A percentile compares a stretch with the other conserved stretches of the same genome.
Evolutionary conservation across 2,329 filamentous ascomycete species (phyloP).

Genomic region (Apiospora hydei): DNA sequence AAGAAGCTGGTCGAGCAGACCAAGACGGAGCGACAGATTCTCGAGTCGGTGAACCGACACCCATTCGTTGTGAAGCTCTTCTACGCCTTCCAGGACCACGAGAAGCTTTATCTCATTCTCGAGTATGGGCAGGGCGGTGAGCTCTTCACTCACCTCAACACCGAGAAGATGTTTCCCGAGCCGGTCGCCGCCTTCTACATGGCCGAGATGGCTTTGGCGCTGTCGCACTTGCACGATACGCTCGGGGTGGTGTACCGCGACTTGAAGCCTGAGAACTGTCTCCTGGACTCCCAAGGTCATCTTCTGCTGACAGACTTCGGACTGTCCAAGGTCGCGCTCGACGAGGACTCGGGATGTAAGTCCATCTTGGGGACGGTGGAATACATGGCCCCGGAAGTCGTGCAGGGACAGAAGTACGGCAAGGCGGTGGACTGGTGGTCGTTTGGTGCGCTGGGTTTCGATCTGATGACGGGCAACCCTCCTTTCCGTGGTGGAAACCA

Average conservation of each 20-base stretch:
- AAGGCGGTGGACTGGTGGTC: slow-evolving; percentile 99
- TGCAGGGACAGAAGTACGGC: slow-evolving; percentile 87
- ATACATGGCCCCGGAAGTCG: slow-evolving; percentile 98
- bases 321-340: slow-evolving; percentile 89
- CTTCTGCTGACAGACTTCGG: slow-evolving; percentile 96
- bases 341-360: slow-evolving; percentile 74
- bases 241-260: slow-evolving; percentile 96
- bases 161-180: slow-evolving; percentile 95
- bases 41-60: slow-evolving; percentile 95
- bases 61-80: slow-evolving; percentile 98
- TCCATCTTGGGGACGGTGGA: slow-evolving; percentile 94
- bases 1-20: slow-evolving; percentile 97
- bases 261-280: slow-evolving; percentile 96
- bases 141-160: slow-evolving; percentile 91
- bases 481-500: slow-evolving; percentile 92
- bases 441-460: slow-evolving; percentile 88
- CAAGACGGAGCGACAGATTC: slow-evolving; percentile 92
- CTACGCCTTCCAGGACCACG: slow-evolving; percentile 97
- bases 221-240: slow-evolving; percentile 90
- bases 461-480: slow-evolving; percentile 89
- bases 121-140: slow-evolving; percentile 98
- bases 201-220: slow-evolving; percentile 94
- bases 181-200: slow-evolving; percentile 94
- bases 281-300: slow-evolving; percentile 90
- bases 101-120: slow-evolving; percentile 96